A percentile compares a stretch with the other conserved stretches of the same genome.
Conservation (phyloP, 176 grass and related monocot genomes). For the Carex cristatella region DNA sequence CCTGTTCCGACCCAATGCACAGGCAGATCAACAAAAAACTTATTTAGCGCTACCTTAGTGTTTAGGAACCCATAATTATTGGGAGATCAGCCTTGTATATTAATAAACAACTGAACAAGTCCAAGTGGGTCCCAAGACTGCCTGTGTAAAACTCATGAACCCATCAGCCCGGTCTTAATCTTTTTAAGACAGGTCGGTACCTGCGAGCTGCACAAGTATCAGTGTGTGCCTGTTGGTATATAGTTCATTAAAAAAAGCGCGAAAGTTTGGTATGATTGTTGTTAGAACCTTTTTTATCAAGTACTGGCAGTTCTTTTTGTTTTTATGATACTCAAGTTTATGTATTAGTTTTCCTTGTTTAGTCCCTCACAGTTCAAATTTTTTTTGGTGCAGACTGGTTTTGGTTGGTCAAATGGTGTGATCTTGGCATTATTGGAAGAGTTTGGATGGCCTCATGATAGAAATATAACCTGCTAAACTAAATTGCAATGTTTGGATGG, state of each 20-base stretch:
- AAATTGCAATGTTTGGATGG: slow-evolving; percentile 36
- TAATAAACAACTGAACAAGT: background rate
- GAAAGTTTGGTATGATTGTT: too few relatives aligned
- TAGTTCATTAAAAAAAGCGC: too few relatives aligned
- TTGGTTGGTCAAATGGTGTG: slow-evolving; percentile 98
- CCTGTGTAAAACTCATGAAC: background rate
- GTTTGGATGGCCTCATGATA: slow-evolving; percentile 75
- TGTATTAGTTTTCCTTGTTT: background rate
- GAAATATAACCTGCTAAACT: slow-evolving; percentile 39
- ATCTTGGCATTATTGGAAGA: slow-evolving; percentile 79
- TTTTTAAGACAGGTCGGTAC: too few relatives aligned
- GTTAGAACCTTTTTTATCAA: background rate
- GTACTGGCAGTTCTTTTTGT: slow-evolving; percentile 43
- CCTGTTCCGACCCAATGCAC: background rate
- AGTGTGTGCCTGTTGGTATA: too few relatives aligned
- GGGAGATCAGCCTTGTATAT: background rate
- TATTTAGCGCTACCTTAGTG: background rate
- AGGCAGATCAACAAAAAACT: background rate
- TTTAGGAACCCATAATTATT: background rate
- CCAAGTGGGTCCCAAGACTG: background rate
- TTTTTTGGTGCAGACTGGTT: slow-evolving; percentile 65
- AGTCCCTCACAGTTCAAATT: background rate
- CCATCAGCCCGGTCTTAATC: background rate
- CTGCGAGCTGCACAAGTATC: too few relatives aligned
- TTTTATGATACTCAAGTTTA: background rate